These are phyloP conservation scores for Yamadazyma songkhlaensis DNA, from an alignment of 1,139 yeast genomes.

Conservation along the genomic window DNA sequence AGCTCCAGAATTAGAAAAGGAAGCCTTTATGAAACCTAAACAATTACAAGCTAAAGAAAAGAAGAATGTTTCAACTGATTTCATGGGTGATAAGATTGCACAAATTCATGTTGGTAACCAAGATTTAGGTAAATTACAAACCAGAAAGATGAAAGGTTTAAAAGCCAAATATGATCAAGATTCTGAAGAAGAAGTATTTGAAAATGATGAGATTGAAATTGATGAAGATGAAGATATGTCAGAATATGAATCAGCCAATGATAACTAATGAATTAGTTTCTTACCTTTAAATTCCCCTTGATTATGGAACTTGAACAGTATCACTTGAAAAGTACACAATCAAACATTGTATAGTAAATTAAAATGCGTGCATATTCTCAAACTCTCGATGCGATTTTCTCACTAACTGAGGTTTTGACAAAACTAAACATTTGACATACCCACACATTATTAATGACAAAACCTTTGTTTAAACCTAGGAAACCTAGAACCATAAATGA, in stretches of 20 bases:
- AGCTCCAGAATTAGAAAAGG: constrained; percentile 85
- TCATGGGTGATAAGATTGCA: constrained; percentile 96
- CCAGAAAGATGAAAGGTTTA: constrained; percentile 98
- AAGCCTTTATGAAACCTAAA: constrained; percentile 79
- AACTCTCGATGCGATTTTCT: constrained; percentile 2
- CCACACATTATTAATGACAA: constrained; percentile 3
- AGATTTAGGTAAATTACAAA: constrained; percentile 84
- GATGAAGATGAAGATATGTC: constrained; percentile 29
- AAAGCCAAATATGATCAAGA: constrained; percentile 80
- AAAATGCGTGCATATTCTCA: constrained; percentile 2
- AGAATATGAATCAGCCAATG: constrained; percentile 24
- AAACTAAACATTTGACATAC: neutral
- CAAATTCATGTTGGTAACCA: constrained; percentile 95
- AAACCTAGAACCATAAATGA: constrained; percentile 2
- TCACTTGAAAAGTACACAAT: constrained; percentile 13
- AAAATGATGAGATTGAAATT: constrained; percentile 40
- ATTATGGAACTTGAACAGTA: constrained; percentile 7
- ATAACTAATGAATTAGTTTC: constrained; percentile 15
- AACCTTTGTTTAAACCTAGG: constrained; percentile 8
- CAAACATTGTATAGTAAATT: neutral
- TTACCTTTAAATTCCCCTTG: constrained; percentile 21
- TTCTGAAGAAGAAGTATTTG: constrained; percentile 50
- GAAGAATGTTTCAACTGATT: constrained; percentile 86
- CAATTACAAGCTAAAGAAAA: constrained; percentile 77
- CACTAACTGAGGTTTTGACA: neutral